Evolutionary conservation across 2,329 filamentous ascomycete genomes (phyloP).

Genomic region (Magnaporthiopsis rhizophila): DNA sequence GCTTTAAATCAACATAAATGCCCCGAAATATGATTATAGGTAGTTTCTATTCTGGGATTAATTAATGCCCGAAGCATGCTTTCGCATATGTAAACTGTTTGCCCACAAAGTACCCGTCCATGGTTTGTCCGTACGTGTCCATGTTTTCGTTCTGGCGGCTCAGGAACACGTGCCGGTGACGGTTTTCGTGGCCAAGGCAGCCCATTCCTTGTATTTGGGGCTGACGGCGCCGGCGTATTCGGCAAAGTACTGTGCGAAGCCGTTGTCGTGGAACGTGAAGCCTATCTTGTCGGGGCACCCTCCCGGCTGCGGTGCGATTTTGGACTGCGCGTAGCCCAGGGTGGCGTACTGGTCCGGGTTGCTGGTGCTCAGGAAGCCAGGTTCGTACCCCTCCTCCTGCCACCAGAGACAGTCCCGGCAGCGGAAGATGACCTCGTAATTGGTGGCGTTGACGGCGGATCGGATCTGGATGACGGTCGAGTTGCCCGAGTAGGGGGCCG

Average conservation of each 20-base stretch:
- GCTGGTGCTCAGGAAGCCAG: constrained; percentile 37
- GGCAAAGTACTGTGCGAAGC: constrained; percentile 12
- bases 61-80: not conserved
- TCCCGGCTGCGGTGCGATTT: constrained; percentile 13
- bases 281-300: constrained; percentile 10
- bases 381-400: constrained; percentile 12
- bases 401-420: constrained; percentile 51
- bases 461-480: constrained; percentile 53
- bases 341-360: constrained; percentile 23
- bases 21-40: too few relatives aligned
- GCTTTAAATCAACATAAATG: too few relatives aligned
- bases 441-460: constrained; percentile 45
- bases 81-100: not conserved
- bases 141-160: too few relatives aligned
- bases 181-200: constrained; percentile 9
- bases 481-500: constrained; percentile 51
- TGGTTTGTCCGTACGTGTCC: not conserved
- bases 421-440: constrained; percentile 57
- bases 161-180: not conserved
- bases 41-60: too few relatives aligned
- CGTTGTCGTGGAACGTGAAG: constrained; percentile 16
- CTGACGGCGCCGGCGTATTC: constrained; percentile 10
- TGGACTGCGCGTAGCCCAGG: constrained; percentile 50
- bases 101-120: too few relatives aligned
- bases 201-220: constrained; percentile 9